phyloP scores from a whole-genome alignment of 1,139 yeast species.

The Sugiyamaella sp. region DNA sequence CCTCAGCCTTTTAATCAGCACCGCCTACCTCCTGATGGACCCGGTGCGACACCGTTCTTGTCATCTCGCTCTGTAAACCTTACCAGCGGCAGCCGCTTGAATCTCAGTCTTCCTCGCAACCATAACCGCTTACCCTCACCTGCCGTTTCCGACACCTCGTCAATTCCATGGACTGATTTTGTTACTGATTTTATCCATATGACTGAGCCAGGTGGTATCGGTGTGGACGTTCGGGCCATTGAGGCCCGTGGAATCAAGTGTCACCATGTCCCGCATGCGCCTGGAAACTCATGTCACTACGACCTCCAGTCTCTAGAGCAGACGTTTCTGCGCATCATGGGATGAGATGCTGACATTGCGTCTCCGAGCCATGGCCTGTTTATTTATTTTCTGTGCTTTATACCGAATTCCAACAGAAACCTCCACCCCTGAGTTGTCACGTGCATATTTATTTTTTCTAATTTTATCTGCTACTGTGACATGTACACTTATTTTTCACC shows the following conservation, averaged over 20 bases:
- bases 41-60: too few species aligned
- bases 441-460: conserved; percentile 1
- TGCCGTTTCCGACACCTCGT: neutral
- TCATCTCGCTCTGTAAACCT: neutral
- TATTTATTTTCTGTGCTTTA: neutral
- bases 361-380: too few species aligned
- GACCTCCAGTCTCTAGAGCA: conserved; percentile 22
- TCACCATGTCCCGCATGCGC: conserved; percentile 22
- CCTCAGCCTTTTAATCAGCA: neutral
- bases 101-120: neutral
- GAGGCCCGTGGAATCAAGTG: conserved; percentile 26
- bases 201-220: conserved; percentile 22
- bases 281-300: conserved; percentile 19
- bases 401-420: neutral
- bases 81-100: neutral
- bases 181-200: conserved; percentile 33
- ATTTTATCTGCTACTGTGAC: too few species aligned
- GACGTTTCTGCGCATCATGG: conserved; percentile 19
- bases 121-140: neutral
- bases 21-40: too few species aligned
- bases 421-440: conserved; percentile 6
- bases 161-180: conserved; percentile 30
- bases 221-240: conserved; percentile 22
- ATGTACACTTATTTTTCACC: neutral
- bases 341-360: neutral